phyloP scores from a whole-genome alignment of 1,284 basidiomycete genomes.

The Athelia psychrophila region DNA sequence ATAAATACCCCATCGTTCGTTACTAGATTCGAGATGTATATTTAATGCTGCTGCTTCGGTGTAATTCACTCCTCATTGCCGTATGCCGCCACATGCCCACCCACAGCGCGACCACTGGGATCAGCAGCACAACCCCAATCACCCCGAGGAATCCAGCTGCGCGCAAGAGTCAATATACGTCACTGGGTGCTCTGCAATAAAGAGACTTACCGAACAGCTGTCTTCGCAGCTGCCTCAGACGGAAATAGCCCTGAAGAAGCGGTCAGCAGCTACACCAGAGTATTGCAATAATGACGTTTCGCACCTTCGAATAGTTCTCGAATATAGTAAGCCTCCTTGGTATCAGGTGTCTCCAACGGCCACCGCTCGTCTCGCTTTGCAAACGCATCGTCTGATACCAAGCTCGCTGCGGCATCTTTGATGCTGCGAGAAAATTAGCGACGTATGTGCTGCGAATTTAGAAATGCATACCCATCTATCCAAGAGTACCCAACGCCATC shows the following conservation, averaged over 20 bases:
- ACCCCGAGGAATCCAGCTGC: slow-evolving; percentile 86
- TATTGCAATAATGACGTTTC: slow-evolving; percentile 14
- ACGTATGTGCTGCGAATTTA: slow-evolving; percentile 1
- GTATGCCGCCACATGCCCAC: slow-evolving; percentile 95
- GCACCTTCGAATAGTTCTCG: slow-evolving; percentile 90
- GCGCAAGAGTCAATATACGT: slow-evolving; percentile 9
- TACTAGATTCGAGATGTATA: slow-evolving; percentile 31
- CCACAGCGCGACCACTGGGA: slow-evolving; percentile 93
- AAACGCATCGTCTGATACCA: slow-evolving; percentile 84
- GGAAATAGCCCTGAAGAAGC: slow-evolving; percentile 69
- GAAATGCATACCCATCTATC: slow-evolving; percentile 84
- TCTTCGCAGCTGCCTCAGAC: slow-evolving; percentile 80
- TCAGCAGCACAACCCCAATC: slow-evolving; percentile 97
- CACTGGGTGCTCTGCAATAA: slow-evolving; percentile 1
- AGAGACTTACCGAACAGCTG: slow-evolving; percentile 81
- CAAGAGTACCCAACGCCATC: slow-evolving; percentile 99
- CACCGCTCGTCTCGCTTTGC: slow-evolving; percentile 76
- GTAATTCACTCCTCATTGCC: slow-evolving; percentile 17
- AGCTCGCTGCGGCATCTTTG: slow-evolving; percentile 80
- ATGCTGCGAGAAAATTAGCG: slow-evolving; percentile 48
- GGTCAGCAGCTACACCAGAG: slow-evolving; percentile 6
- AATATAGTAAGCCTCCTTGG: slow-evolving; percentile 97
- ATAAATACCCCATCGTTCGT: slow-evolving; percentile 23
- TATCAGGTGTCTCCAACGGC: slow-evolving; percentile 85
- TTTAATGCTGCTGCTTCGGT: slow-evolving; percentile 17